phyloP scores from a whole-genome alignment of 2,329 filamentous ascomycete species.

The Xenoacremonium recifei region DNA sequence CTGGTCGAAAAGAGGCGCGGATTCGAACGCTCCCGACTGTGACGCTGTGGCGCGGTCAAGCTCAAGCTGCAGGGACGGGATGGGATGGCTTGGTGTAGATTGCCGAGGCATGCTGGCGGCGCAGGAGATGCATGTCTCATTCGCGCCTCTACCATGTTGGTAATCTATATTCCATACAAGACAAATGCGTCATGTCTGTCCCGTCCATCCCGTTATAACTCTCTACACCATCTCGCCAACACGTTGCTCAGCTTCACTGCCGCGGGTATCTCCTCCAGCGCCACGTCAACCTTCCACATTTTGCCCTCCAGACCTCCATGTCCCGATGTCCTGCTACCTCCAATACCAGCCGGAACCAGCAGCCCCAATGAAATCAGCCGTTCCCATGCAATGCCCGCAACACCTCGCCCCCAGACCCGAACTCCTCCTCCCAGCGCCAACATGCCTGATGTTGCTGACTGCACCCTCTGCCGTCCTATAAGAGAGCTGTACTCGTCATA shows the following conservation, averaged over 20 bases:
- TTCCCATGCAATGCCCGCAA: slow-evolving; percentile 75
- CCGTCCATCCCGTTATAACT: slow-evolving; percentile 49
- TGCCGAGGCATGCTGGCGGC: too few species aligned
- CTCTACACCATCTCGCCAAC: slow-evolving; percentile 72
- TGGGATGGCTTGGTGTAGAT: too few species aligned
- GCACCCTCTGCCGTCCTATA: slow-evolving; percentile 71
- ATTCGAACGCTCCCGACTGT: too few species aligned
- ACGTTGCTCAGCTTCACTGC: slow-evolving; percentile 58
- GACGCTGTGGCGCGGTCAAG: too few species aligned
- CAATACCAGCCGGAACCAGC: slow-evolving; percentile 64
- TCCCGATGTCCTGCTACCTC: slow-evolving; percentile 43
- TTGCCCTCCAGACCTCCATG: slow-evolving; percentile 59
- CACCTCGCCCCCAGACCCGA: slow-evolving; percentile 72
- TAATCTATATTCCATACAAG: too few species aligned
- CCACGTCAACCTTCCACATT: slow-evolving; percentile 75
- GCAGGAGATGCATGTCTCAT: too few species aligned
- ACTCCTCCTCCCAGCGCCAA: slow-evolving; percentile 62
- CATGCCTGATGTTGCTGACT: slow-evolving; percentile 66
- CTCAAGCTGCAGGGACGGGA: too few species aligned
- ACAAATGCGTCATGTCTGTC: too few species aligned
- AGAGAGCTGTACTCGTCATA: slow-evolving; percentile 81
- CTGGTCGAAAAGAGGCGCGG: too few species aligned
- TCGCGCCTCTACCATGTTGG: too few species aligned
- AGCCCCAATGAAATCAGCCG: slow-evolving; percentile 66
- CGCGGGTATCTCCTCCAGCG: slow-evolving; percentile 72